Evolutionary conservation across 192 early-diverging fungal genomes (phyloP), one percentile per base, ranked within the genome.

Genomic region (Backusella sp.): DNA sequence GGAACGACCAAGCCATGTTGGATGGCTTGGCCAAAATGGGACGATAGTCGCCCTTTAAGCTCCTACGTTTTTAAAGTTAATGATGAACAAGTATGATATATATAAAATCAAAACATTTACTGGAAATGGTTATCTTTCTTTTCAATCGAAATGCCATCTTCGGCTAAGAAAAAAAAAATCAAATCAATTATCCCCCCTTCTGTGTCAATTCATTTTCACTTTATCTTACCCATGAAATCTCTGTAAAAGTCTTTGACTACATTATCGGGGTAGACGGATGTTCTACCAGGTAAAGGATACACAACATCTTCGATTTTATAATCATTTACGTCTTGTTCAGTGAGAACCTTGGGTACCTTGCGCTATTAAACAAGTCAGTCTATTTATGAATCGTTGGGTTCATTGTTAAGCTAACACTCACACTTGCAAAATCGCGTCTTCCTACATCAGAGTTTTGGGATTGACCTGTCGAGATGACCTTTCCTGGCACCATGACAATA

Each of bases 251-350:
- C 77, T 19, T 84, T 80, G 19, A 96, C 87, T 30, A 76, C 84
- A 84, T 99, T 92, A 26, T 80, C 80, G 8, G 98, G 98, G 75
- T 97, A 97, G 71, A 84, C 79, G 15, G 97, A 83, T 30, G 83
- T 79, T 78, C 88, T 87, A 15, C 98, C 98, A 0, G 97, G 96
- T 53, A 96, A 77, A 11, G 98, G 98, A 77, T 98, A 86, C 35
- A 99, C 95, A 32, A 99, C 92, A 76, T 99, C 97, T 67, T 88
- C 85, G 56, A 98, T 94, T 2, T 90, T 86, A 77, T 93, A 96
- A 74, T 91, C 79, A 39, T 76, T 80, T 6, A 89, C 76, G 72
- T 95, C 88, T 19, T 93, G 92, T 15, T 88, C 88, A 0, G 89
- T 93, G 12, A 94, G 83, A 34, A 95, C 75, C 41, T 86, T 80